Conservation (phyloP, 345 rosid species). For the Microthlaspi erraticum region DNA sequence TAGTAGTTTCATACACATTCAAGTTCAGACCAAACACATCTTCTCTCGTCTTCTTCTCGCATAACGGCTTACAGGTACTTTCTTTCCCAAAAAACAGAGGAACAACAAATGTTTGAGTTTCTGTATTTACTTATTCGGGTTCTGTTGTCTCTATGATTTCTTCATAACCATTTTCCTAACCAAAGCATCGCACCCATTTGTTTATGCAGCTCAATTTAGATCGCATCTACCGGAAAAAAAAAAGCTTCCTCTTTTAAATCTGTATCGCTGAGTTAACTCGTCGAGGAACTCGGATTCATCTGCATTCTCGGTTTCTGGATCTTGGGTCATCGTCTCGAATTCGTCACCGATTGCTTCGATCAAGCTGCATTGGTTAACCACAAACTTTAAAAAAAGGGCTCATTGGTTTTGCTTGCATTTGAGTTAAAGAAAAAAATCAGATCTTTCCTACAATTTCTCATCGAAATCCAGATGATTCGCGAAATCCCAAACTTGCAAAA, state of each 20-base stretch:
- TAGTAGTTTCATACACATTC: no score
- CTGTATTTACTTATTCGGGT: neutral
- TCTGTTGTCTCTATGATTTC: neutral
- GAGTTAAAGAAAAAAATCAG: neutral
- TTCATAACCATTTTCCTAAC: neutral
- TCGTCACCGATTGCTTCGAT: constrained; percentile 1
- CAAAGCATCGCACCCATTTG: constrained; percentile 1
- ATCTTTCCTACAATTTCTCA: constrained; percentile 11
- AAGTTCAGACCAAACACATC: no score
- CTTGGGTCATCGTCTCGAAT: constrained; percentile 9
- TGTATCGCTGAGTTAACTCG: constrained; percentile 24
- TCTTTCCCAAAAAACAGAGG: neutral
- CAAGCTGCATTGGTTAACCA: constrained; percentile 32
- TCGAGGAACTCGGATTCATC: constrained; percentile 1
- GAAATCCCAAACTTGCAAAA: constrained; percentile 22
- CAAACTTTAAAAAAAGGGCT: neutral
- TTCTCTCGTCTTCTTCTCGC: no score
- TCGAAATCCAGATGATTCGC: constrained; percentile 23
- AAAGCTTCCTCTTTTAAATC: constrained; percentile 14
- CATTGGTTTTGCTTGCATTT: constrained; percentile 1
- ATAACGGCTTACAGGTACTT: no score
- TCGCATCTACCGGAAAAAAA: neutral
- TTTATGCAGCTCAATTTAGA: neutral
- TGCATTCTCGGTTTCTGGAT: constrained; percentile 21
- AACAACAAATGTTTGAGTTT: constrained; percentile 17